These are phyloP conservation scores for Alloteropsis semialata DNA, from an alignment of 176 grass and related monocot genomes.

Conservation along the genomic window DNA sequence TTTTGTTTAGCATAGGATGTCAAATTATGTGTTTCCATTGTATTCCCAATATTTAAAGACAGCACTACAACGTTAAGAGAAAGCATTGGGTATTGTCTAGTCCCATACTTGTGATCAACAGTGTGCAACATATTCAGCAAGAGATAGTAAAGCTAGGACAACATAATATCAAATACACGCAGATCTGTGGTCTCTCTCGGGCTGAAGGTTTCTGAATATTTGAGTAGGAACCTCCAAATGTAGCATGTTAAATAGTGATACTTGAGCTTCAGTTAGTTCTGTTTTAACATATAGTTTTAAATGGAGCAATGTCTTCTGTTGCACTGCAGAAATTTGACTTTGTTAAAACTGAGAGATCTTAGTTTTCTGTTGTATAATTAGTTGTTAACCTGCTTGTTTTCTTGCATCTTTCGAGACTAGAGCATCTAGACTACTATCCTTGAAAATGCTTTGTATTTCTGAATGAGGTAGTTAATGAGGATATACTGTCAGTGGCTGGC, in stretches of 20 bases:
- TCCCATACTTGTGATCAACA: not conserved
- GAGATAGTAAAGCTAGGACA: not conserved
- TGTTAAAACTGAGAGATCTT: not conserved
- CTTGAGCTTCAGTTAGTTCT: not conserved
- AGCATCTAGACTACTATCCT: not conserved
- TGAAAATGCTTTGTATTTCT: not conserved
- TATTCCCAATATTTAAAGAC: too few species aligned
- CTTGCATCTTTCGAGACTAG: not conserved
- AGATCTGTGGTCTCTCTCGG: not conserved
- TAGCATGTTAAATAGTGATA: not conserved
- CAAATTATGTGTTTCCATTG: not conserved
- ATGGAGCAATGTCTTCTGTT: not conserved
- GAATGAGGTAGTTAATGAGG: not conserved
- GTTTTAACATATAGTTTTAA: not conserved
- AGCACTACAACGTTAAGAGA: not conserved
- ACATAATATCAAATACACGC: not conserved
- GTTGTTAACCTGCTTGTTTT: not conserved
- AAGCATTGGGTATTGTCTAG: not conserved
- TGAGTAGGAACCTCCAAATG: not conserved
- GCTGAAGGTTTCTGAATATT: not conserved
- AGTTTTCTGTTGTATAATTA: not conserved
- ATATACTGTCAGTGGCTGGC: not conserved
- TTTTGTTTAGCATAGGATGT: conserved; percentile 7
- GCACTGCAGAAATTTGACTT: not conserved
- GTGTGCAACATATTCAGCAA: not conserved